These are phyloP conservation scores for Hyphopichia buzzinii DNA, from an alignment of 1,139 yeast genomes.

Conservation along the genomic window DNA sequence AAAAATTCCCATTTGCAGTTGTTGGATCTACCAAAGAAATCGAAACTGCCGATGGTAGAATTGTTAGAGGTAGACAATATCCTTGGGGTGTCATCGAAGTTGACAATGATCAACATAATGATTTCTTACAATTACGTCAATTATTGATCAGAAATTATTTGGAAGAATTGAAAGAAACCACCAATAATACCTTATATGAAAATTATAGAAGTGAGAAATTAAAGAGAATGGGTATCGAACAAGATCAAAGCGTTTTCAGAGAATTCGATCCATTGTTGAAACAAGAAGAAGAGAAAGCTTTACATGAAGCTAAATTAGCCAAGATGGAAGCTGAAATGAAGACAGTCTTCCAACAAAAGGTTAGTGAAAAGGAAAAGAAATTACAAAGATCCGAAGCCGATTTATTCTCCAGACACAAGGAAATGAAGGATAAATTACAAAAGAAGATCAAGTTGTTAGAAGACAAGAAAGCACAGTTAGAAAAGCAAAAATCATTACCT, in stretches of 20 bases:
- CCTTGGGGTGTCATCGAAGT: slow-evolving; percentile 99
- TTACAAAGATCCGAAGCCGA: slow-evolving; percentile 97
- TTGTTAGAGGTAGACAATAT: slow-evolving; percentile 88
- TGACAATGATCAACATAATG: slow-evolving; percentile 92
- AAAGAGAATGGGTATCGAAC: slow-evolving; percentile 80
- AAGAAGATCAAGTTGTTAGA: slow-evolving; percentile 87
- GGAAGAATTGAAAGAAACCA: slow-evolving; percentile 91
- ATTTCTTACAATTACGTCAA: slow-evolving; percentile 87
- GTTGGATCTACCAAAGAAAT: slow-evolving; percentile 86
- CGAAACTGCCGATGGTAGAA: slow-evolving; percentile 69
- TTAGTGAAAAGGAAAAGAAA: slow-evolving; percentile 94
- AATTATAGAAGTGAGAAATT: slow-evolving; percentile 86
- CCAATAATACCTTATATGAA: slow-evolving; percentile 77
- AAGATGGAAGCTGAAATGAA: slow-evolving; percentile 98
- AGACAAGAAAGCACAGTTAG: slow-evolving; percentile 84
- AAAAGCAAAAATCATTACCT: slow-evolving; percentile 59
- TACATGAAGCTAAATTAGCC: slow-evolving; percentile 91
- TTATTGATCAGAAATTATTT: slow-evolving; percentile 84
- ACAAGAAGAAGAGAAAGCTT: slow-evolving; percentile 90
- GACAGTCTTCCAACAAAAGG: slow-evolving; percentile 94
- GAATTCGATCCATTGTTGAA: slow-evolving; percentile 92
- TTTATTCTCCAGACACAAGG: slow-evolving; percentile 91
- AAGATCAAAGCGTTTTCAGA: slow-evolving; percentile 86
- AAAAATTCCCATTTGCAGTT: slow-evolving; percentile 86
- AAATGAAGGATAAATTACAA: slow-evolving; percentile 91